Evolutionary conservation across 768 basidiomycete genomes (phyloP).

Genomic region (Galerina marginata): DNA sequence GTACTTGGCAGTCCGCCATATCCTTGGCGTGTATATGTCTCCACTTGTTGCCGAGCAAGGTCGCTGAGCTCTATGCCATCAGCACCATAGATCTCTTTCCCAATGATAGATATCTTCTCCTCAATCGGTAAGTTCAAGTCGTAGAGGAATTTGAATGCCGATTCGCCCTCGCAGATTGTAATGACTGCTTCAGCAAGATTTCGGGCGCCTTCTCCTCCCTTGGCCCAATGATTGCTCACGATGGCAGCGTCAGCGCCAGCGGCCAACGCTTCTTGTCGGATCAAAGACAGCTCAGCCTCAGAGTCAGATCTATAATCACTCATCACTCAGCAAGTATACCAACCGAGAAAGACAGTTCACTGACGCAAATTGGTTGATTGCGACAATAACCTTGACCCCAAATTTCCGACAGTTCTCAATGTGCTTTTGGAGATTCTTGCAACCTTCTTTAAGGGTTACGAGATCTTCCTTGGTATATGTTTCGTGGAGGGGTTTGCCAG

Average conservation of each 20-base stretch:
- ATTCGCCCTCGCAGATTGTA: constrained; percentile 79
- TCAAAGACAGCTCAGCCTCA: constrained; percentile 83
- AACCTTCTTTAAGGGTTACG: constrained; percentile 86
- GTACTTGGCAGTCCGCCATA: constrained; percentile 78
- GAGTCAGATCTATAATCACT: constrained; percentile 74
- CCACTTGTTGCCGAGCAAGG: constrained; percentile 82
- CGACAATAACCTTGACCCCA: constrained; percentile 94
- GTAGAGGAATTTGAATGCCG: constrained; percentile 93
- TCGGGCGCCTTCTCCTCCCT: constrained; percentile 90
- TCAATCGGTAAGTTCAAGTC: constrained; percentile 83
- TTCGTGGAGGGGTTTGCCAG: constrained; percentile 91
- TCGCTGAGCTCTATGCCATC: constrained; percentile 89
- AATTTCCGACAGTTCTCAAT: constrained; percentile 96
- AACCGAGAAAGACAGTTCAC: constrained; percentile 34
- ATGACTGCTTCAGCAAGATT: constrained; percentile 94
- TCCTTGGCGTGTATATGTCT: constrained; percentile 91
- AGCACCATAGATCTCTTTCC: constrained; percentile 92
- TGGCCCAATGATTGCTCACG: constrained; percentile 97
- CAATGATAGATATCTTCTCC: constrained; percentile 88
- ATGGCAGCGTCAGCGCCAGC: constrained; percentile 95
- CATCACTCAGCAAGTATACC: constrained; percentile 2
- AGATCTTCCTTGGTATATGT: constrained; percentile 95
- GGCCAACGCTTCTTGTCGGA: constrained; percentile 77
- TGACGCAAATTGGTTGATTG: constrained; percentile 93
- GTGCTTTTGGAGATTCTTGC: constrained; percentile 91